Evolutionary conservation across 2,329 filamentous ascomycete species (phyloP).

Genomic region (Akanthomyces muscarius): DNA sequence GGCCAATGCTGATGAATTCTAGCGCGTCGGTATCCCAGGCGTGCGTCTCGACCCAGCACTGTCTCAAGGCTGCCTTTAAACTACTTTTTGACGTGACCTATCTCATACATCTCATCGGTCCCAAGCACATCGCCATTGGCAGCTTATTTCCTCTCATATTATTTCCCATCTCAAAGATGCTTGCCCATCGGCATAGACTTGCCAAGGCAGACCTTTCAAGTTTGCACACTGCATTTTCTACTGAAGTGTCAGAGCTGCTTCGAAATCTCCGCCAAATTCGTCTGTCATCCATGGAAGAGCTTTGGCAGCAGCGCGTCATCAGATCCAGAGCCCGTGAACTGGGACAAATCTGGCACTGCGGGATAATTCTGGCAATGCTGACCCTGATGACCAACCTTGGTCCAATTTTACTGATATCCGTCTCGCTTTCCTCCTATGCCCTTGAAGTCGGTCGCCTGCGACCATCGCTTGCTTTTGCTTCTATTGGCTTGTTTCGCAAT

Average conservation of each 20-base stretch:
- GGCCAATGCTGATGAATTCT: not conserved
- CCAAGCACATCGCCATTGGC: conserved; percentile 15
- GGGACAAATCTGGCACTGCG: conserved; percentile 13
- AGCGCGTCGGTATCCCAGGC: conserved; percentile 1
- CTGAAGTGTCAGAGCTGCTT: conserved; percentile 12
- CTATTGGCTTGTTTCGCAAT: conserved; percentile 15
- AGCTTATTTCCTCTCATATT: conserved; percentile 5
- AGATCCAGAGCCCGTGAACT: conserved; percentile 9
- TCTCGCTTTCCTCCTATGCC: conserved; percentile 15
- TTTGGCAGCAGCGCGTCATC: conserved; percentile 10
- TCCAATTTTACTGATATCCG: conserved; percentile 10
- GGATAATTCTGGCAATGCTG: conserved; percentile 10
- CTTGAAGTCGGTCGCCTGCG: conserved; percentile 8
- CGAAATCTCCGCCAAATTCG: conserved; percentile 18
- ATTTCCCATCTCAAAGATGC: conserved; percentile 13
- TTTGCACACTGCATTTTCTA: conserved; percentile 6
- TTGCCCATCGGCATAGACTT: conserved; percentile 10
- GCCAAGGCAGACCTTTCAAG: conserved; percentile 4
- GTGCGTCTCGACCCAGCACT: conserved; percentile 7
- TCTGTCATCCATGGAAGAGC: conserved; percentile 15
- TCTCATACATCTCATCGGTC: conserved; percentile 12
- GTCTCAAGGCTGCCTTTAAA: conserved; percentile 12
- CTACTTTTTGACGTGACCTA: conserved; percentile 16
- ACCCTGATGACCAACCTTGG: conserved; percentile 12
- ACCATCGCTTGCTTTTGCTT: conserved; percentile 18